Base-by-base conservation (phyloP, 129 eudicot species). In the Pittosporum tobira region DNA sequence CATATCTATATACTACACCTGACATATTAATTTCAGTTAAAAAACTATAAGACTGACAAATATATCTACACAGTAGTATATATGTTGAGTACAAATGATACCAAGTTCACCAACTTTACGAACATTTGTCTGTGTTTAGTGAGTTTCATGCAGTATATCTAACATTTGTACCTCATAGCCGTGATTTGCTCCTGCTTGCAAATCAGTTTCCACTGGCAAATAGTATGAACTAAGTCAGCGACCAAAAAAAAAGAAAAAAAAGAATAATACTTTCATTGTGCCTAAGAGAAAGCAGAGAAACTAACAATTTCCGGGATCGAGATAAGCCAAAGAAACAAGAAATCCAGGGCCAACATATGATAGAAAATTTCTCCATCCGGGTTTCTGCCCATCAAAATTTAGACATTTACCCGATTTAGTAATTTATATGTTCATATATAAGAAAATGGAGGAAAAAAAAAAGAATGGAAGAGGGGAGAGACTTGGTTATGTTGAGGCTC, bases 151-250 rank as follows among this genome's bases (percentile, higher is more conserved):
- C 42, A 5, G 9, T 36, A 6, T 1, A 21, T 1, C 24, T 14
- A 5, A 63, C 22, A 48, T 20, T 37, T 8, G n/a, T 73, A 93
- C 99, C 94, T 87, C 94, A 47, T 71, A 93, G 68, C 84, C 62
- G 59, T 93, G 99, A 64, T 84, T 73, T 6, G 99, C 99, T 66
- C 99, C 99, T 47, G 99, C 99, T 68, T 93, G 99, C 74, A 93
- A 58, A 71, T 93, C 99, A 45, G 99, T 93, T 61, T 93, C 99
- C 96, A 93, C 99, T 93, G 79, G 10, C 71, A 75, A 48, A 42
- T 43, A 1, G 6, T 36, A 1, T 11, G 0, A 43, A 46, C 21
- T 56, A 27, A 26, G 1, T 30, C 10, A 18, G 55, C 19, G 1
- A 49, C 2, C n/a, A 37, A 40, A 50, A 21, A 6, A 34, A 45